These are phyloP conservation scores for Thymus mandschuricus DNA, from an alignment of 257 asterid species.

Conservation along the genomic window DNA sequence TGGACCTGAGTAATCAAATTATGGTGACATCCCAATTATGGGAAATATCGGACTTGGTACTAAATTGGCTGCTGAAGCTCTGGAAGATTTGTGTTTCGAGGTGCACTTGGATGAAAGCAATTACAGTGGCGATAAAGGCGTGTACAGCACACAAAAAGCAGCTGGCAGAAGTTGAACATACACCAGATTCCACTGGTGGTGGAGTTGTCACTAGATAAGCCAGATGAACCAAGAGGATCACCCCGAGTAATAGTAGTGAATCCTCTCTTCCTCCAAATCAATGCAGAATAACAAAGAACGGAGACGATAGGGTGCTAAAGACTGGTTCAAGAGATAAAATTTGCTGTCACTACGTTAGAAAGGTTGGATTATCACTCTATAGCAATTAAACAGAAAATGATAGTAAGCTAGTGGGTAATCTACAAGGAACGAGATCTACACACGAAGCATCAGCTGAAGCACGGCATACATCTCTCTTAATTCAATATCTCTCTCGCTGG, in stretches of 20 bases:
- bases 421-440: constrained; percentile 41
- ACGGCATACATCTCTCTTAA: too few species aligned
- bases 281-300: constrained; percentile 38
- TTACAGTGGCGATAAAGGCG: constrained; percentile 33
- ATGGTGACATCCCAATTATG: constrained; percentile 40
- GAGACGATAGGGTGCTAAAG: constrained; percentile 31
- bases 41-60: constrained; percentile 72
- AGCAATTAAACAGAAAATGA: constrained; percentile 27
- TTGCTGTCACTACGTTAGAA: constrained; percentile 36
- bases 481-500: too few species aligned
- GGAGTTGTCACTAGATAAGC: constrained; percentile 59
- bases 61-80: constrained; percentile 92
- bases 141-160: constrained; percentile 26
- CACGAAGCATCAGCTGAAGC: constrained; percentile 32
- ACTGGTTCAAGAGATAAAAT: constrained; percentile 33
- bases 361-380: constrained; percentile 33
- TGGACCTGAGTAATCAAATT: constrained; percentile 38
- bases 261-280: constrained; percentile 32
- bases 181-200: constrained; percentile 36
- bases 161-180: constrained; percentile 33
- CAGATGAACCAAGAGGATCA: constrained; percentile 45
- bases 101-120: constrained; percentile 41
- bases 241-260: constrained; percentile 27
- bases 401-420: constrained; percentile 31
- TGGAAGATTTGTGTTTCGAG: constrained; percentile 65